Conservation (phyloP, 2,329 filamentous ascomycete genomes). For the Zymoseptoria passerinii region DNA sequence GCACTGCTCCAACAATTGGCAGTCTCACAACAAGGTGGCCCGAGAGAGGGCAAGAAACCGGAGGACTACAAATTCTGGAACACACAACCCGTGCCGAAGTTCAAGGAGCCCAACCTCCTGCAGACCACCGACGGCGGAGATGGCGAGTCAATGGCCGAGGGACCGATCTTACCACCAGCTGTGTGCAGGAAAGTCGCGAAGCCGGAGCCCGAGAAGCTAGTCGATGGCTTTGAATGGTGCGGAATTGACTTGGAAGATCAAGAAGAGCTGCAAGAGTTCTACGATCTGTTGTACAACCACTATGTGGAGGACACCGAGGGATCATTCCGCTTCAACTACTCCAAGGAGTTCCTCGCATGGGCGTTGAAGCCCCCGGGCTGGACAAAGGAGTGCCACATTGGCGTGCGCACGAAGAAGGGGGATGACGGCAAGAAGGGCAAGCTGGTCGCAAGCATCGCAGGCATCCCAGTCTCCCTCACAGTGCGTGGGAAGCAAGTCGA, state of each 20-base stretch:
- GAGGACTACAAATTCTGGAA: constrained; percentile 88
- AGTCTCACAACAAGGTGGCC: constrained; percentile 13
- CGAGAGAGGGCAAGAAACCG: constrained; percentile 28
- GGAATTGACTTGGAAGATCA: constrained; percentile 77
- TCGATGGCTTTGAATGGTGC: constrained; percentile 89
- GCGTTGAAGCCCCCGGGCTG: constrained; percentile 91
- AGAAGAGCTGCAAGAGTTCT: constrained; percentile 75
- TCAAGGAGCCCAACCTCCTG: constrained; percentile 44
- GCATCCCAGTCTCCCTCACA: constrained; percentile 74
- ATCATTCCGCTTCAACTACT: constrained; percentile 97
- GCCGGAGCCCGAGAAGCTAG: constrained; percentile 58
- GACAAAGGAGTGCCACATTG: constrained; percentile 90
- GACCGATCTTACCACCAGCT: constrained; percentile 72
- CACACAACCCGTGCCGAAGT: constrained; percentile 88
- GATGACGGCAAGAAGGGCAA: constrained; percentile 60
- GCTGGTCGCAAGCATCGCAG: constrained; percentile 91
- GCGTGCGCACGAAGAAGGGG: constrained; percentile 59
- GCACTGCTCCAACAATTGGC: constrained; percentile 25
- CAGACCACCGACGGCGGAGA: constrained; percentile 37
- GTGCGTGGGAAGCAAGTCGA: constrained; percentile 68
- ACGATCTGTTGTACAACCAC: constrained; percentile 82
- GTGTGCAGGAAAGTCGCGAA: constrained; percentile 52
- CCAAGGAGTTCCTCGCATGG: constrained; percentile 80
- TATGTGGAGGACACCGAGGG: constrained; percentile 97
- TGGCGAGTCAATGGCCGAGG: constrained; percentile 56